A percentile compares a stretch with the other conserved stretches of the same genome.
Conservation (phyloP, 164 flowering plant species). For the grape (Vitis vinifera) region ASM3070453v1 NC_081812.1:520001-520500, state of each 20-base stretch:
- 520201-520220: constrained; percentile 81
- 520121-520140: too few relatives aligned
- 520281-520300: not conserved
- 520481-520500: constrained; percentile 34
- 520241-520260: constrained; percentile 53
- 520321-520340: not conserved
- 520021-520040: too few relatives aligned
- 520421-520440: constrained; percentile 51
- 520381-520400: constrained; percentile 60
- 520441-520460: constrained; percentile 53
- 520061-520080: too few relatives aligned
- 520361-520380: not conserved
- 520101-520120: too few relatives aligned
- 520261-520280: not conserved
- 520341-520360: not conserved
- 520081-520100: too few relatives aligned
- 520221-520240: constrained; percentile 48
- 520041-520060: too few relatives aligned
- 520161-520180: constrained; percentile 41
- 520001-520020: too few relatives aligned
- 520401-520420: constrained; percentile 57
- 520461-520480: constrained; percentile 36
- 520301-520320: not conserved
- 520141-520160: constrained; percentile 1
- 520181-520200: constrained; percentile 59